Evolutionary conservation across 2,329 filamentous ascomycete species (phyloP).

Genomic region (Pseudocercospora macadamiae): DNA sequence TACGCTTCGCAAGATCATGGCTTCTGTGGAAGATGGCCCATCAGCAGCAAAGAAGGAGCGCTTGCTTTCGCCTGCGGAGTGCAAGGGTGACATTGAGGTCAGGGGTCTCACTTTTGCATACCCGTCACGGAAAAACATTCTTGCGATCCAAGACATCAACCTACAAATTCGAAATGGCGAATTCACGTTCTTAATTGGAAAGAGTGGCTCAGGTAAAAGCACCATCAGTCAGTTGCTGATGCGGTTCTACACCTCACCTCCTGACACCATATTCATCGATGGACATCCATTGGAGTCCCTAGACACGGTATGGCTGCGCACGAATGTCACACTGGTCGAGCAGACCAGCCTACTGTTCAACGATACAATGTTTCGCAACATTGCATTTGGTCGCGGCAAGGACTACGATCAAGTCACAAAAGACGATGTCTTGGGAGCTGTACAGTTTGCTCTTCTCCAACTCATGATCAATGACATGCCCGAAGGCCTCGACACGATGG

Average conservation of each 20-base stretch:
- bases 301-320: constrained; percentile 71
- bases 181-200: constrained; percentile 79
- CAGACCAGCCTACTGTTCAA: constrained; percentile 82
- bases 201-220: constrained; percentile 90
- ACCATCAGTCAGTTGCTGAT: constrained; percentile 80
- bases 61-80: constrained; percentile 42
- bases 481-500: constrained; percentile 68
- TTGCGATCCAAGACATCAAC: constrained; percentile 63
- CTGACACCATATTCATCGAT: constrained; percentile 72
- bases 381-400: constrained; percentile 66
- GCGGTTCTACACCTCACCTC: constrained; percentile 70
- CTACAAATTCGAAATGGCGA: constrained; percentile 73
- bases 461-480: constrained; percentile 69
- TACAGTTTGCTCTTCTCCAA: constrained; percentile 69
- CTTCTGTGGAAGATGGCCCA: constrained; percentile 37
- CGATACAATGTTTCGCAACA: constrained; percentile 76
- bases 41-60: constrained; percentile 22
- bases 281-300: constrained; percentile 63
- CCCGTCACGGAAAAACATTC: constrained; percentile 65
- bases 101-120: constrained; percentile 67
- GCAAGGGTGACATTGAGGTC: constrained; percentile 70
- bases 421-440: constrained; percentile 64
- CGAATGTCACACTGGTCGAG: constrained; percentile 78
- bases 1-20: constrained; percentile 57
- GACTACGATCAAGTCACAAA: constrained; percentile 53